Evolutionary conservation across 441 rosid genomes (phyloP), one percentile per base, ranked within the genome.

Genomic region (Corymbia calophylla): DNA sequence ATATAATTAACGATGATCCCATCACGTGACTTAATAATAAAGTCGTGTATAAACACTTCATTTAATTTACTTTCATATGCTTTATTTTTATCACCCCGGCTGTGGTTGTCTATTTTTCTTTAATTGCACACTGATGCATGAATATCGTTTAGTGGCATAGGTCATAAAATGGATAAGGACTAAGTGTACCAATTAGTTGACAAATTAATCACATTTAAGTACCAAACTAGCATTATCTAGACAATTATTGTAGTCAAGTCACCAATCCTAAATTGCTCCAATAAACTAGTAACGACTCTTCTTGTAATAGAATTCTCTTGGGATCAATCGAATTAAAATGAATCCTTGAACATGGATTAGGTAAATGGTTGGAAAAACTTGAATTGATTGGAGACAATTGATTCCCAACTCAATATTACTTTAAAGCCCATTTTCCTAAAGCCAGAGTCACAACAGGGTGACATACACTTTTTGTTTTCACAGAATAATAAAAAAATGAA

Each of bases 81-180:
- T 56, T 56, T 56, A 21, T 0, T 9, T 56, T 56, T 9, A 56
- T 56, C 12, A 56, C 27, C 21, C 27, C 0, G 2, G 27, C 2
- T 55, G 5, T 56, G 62, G 29, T 56, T 56, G 23, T 23, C 62
- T 56, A 56, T 7, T 8, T 9, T 53, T 53, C 16, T 54, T 54
- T 54, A 54, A 54, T 54, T 54, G 56, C 56, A 54, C 54, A 6
- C 19, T 53, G 18, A 53, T 53, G 19, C 29, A 21, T 56, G 5
- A 21, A 56, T 21, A 56, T 56, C 27, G 9, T 56, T 56, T 55
- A 0, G 25, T 10, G 0, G 1, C 62, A 56, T 56, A 56, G 62
- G 12, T 56, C 62, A 56, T 56, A 56, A 56, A 23, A 56, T 56
- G 29, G 25, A 56, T 9, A 56, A 56, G 29, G 29, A 56, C 2